phyloP scores from a whole-genome alignment of 2,329 filamentous ascomycete genomes.

The Verticillium nonalfalfae region DNA sequence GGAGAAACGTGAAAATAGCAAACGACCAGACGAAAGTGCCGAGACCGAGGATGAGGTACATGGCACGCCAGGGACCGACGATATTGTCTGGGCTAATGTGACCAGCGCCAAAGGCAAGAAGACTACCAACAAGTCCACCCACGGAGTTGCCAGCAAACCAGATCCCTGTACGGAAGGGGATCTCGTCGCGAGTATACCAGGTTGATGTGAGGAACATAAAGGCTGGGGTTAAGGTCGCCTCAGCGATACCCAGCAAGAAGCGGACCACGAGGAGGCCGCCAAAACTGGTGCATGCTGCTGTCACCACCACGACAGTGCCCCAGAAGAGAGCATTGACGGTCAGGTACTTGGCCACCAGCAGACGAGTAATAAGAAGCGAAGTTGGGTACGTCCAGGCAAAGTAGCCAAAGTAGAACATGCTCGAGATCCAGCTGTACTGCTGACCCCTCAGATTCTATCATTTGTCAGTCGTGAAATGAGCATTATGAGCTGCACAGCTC shows the following conservation, averaged over 20 bases:
- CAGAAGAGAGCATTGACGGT: conserved; percentile 41
- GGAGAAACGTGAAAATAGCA: conserved; percentile 39
- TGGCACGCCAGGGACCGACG: conserved; percentile 47
- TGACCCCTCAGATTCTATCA: conserved; percentile 47
- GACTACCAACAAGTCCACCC: conserved; percentile 38
- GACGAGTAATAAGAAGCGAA: conserved; percentile 37
- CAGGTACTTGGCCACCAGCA: conserved; percentile 41
- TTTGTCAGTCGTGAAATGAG: background rate
- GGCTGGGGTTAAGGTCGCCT: conserved; percentile 47
- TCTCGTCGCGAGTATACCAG: conserved; percentile 52
- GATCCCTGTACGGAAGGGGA: conserved; percentile 45
- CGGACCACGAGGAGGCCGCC: conserved; percentile 42
- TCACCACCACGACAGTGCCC: conserved; percentile 38
- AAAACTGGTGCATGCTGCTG: conserved; percentile 39
- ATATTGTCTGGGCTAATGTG: conserved; percentile 37
- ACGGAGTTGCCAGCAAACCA: conserved; percentile 49
- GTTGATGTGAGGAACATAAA: conserved; percentile 51
- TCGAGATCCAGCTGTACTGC: conserved; percentile 43
- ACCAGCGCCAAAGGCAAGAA: conserved; percentile 50
- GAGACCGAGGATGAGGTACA: conserved; percentile 49
- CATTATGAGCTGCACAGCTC: background rate
- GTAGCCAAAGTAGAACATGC: conserved; percentile 34
- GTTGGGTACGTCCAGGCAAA: conserved; percentile 44
- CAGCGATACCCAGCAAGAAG: conserved; percentile 47
- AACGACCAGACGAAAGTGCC: conserved; percentile 45